Evolutionary conservation across 805 yeast genomes (phyloP).

Genomic region (Grigorovia humatica): DNA sequence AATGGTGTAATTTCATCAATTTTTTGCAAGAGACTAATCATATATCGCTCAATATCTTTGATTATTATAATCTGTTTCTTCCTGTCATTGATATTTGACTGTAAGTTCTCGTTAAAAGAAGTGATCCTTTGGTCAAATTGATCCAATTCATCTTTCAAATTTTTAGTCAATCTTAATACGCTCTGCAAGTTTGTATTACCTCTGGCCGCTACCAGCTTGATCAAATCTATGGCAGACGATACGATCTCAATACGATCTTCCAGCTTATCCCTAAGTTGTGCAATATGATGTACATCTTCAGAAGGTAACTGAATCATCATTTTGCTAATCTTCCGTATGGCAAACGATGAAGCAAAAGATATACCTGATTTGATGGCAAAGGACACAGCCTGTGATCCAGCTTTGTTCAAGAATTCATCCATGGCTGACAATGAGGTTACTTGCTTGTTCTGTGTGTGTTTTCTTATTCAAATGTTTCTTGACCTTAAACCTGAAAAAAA

Average conservation of each 20-base stretch:
- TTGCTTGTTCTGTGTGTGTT: too few species aligned
- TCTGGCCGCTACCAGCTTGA: slow-evolving; percentile 49
- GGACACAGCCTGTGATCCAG: slow-evolving; percentile 70
- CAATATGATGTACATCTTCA: slow-evolving; percentile 38
- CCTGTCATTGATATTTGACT: slow-evolving; percentile 20
- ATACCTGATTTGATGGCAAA: slow-evolving; percentile 72
- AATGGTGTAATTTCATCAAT: slow-evolving; percentile 64
- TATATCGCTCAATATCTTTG: slow-evolving; percentile 38
- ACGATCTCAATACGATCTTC: slow-evolving; percentile 51
- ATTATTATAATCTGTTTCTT: slow-evolving; percentile 30
- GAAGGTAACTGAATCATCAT: slow-evolving; percentile 39
- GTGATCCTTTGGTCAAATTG: slow-evolving; percentile 43
- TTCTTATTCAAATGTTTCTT: too few species aligned
- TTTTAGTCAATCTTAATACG: slow-evolving; percentile 43
- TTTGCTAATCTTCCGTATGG: slow-evolving; percentile 50
- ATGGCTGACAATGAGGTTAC: slow-evolving; percentile 10
- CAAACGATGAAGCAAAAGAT: slow-evolving; percentile 63
- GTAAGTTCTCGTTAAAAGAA: slow-evolving; percentile 22
- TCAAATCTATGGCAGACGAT: slow-evolving; percentile 56
- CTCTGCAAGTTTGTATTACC: slow-evolving; percentile 50
- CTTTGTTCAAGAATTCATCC: slow-evolving; percentile 39
- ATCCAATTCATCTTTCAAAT: slow-evolving; percentile 47
- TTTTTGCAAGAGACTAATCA: slow-evolving; percentile 37
- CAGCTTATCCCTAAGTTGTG: slow-evolving; percentile 34
- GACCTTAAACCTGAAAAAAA: too few species aligned